Conservation (phyloP, 257 asterid genomes). For the Lycium barbarum region DNA sequence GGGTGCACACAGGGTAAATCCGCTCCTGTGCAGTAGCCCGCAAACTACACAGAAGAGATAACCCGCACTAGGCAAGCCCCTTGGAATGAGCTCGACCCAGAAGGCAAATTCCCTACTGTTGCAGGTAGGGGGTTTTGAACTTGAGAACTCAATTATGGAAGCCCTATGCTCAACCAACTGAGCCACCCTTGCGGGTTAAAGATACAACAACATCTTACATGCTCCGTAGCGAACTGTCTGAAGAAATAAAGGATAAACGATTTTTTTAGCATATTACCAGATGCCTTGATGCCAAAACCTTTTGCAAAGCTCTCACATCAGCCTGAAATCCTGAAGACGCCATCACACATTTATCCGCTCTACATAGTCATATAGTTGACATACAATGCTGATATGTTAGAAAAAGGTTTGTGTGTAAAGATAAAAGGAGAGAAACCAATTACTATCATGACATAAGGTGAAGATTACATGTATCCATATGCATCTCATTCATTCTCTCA, state of each 20-base stretch:
- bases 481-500: background rate
- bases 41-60: no score
- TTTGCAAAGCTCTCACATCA: slow-evolving; percentile 94
- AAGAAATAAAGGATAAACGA: background rate
- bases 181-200: no score
- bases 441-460: slow-evolving; percentile 21
- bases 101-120: no score
- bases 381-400: background rate
- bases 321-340: slow-evolving; percentile 99
- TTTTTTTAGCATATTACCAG: slow-evolving; percentile 42
- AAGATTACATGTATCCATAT: slow-evolving; percentile 2
- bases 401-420: slow-evolving; percentile 3
- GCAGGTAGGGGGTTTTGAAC: no score
- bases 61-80: no score
- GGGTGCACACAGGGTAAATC: no score
- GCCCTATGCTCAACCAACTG: no score
- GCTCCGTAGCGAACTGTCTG: background rate
- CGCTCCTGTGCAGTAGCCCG: no score
- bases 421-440: background rate
- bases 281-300: slow-evolving; percentile 57
- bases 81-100: no score
- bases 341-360: slow-evolving; percentile 86
- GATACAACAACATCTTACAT: background rate
- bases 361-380: slow-evolving; percentile 36
- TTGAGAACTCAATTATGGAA: no score